These are phyloP conservation scores for Rutidosis leptorrhynchoides DNA, from an alignment of 129 eudicot genomes.

Conservation along the genomic window DNA sequence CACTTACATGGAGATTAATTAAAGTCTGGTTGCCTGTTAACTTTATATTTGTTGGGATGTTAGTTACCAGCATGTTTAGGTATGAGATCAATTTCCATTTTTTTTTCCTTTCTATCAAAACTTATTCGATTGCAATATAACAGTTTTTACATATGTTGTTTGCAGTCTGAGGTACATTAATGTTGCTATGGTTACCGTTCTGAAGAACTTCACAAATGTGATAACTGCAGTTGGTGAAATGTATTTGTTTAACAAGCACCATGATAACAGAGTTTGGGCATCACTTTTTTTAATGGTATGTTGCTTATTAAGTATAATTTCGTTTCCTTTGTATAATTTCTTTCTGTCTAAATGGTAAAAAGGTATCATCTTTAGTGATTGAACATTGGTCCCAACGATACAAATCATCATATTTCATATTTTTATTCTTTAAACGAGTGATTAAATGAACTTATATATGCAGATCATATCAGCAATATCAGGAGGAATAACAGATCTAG, in stretches of 20 bases:
- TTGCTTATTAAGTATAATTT: neutral
- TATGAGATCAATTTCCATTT: conserved; percentile 29
- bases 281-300: conserved; percentile 92
- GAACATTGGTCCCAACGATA: conserved; percentile 3
- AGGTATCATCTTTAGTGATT: conserved; percentile 7
- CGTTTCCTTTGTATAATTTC: neutral
- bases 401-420: neutral
- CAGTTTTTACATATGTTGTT: conserved; percentile 8
- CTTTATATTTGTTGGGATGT: conserved; percentile 95
- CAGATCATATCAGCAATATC: conserved; percentile 96
- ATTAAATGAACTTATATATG: conserved; percentile 18
- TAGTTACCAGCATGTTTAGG: conserved; percentile 98
- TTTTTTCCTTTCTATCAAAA: neutral
- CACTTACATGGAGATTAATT: conserved; percentile 84
- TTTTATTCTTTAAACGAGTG: neutral
- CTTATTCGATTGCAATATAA: neutral
- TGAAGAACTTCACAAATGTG: conserved; percentile 96
- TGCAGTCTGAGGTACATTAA: conserved; percentile 91
- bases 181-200: conserved; percentile 97
- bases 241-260: conserved; percentile 87
- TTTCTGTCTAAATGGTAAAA: neutral
- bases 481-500: conserved; percentile 89
- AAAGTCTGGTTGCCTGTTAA: conserved; percentile 98
- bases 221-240: conserved; percentile 99
- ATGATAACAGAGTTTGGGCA: conserved; percentile 95